Percentiles rank a stretch among this genome's conserved stretches.
Evolutionary conservation across 2,329 filamentous ascomycete species (phyloP).

Genomic region (Claviceps citrina): DNA sequence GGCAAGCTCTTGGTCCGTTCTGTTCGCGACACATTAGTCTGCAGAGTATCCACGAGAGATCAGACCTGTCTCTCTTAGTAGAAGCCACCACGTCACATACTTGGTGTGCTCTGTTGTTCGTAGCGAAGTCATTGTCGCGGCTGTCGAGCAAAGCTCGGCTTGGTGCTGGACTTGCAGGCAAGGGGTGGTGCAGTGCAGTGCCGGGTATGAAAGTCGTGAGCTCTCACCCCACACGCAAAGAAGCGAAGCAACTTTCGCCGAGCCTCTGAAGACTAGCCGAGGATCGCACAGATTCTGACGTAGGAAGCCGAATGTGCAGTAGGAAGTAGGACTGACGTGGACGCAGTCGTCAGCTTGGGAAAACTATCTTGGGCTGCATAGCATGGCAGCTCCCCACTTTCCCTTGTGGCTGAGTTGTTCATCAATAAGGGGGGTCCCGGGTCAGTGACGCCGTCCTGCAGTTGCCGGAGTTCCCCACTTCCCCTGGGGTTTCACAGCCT

Average conservation of each 20-base stretch:
- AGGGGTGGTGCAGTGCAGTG: constrained; percentile 1
- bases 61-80: not conserved
- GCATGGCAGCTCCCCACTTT: not conserved
- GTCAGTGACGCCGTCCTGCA: not conserved
- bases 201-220: not conserved
- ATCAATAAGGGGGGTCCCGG: constrained; percentile 3
- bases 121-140: constrained; percentile 16
- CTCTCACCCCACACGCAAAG: not conserved
- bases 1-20: constrained; percentile 52
- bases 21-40: constrained; percentile 15
- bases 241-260: not conserved
- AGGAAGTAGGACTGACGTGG: not conserved
- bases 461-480: not conserved
- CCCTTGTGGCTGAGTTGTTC: constrained; percentile 2
- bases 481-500: too few relatives aligned
- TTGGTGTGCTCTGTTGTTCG: constrained; percentile 23
- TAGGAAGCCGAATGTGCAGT: too few relatives aligned
- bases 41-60: not conserved
- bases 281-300: too few relatives aligned
- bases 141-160: constrained; percentile 2
- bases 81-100: constrained; percentile 11
- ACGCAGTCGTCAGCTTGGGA: not conserved
- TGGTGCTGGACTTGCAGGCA: constrained; percentile 1
- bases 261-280: too few relatives aligned
- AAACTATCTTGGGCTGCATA: not conserved